phyloP scores from a whole-genome alignment of 495 filamentous ascomycete species.

The Achaetomiella virescens region DNA sequence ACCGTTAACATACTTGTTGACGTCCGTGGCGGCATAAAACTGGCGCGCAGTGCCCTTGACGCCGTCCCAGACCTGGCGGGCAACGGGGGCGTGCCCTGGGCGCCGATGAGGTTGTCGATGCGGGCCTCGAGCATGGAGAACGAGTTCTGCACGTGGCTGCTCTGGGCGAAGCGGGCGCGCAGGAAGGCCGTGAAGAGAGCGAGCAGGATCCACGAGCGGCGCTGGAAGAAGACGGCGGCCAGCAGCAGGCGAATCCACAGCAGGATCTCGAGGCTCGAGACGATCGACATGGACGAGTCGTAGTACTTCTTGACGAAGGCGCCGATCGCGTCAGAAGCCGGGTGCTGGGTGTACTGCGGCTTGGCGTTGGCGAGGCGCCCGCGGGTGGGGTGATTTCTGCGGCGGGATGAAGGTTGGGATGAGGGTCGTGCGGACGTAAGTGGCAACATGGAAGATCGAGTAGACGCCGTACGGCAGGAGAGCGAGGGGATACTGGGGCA shows the following conservation, averaged over 20 bases:
- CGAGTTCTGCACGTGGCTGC: slow-evolving; percentile 78
- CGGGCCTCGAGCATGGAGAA: slow-evolving; percentile 66
- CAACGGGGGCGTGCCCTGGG: slow-evolving; percentile 85
- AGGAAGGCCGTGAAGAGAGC: slow-evolving; percentile 85
- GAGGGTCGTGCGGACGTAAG: slow-evolving; percentile 66
- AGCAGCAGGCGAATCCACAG: slow-evolving; percentile 78
- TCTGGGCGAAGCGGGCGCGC: slow-evolving; percentile 83
- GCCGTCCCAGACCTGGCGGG: slow-evolving; percentile 72
- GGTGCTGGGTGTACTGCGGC: slow-evolving; percentile 56
- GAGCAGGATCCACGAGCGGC: slow-evolving; percentile 83
- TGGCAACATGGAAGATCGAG: slow-evolving; percentile 95
- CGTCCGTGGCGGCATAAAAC: slow-evolving; percentile 72
- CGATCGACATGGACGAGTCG: slow-evolving; percentile 78
- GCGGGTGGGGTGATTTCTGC: slow-evolving; percentile 34
- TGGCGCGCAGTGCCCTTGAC: slow-evolving; percentile 68
- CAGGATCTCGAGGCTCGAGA: slow-evolving; percentile 66
- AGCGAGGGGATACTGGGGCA: slow-evolving; percentile 80
- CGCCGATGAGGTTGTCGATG: slow-evolving; percentile 72
- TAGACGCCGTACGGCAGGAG: slow-evolving; percentile 94
- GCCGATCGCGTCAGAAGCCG: slow-evolving; percentile 74
- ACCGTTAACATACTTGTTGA: slow-evolving; percentile 59
- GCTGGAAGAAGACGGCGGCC: slow-evolving; percentile 75
- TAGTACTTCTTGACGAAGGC: slow-evolving; percentile 97
- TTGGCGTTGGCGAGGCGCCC: slow-evolving; percentile 53
- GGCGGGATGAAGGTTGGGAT: slow-evolving; percentile 57